A percentile compares a stretch with the other conserved stretches of the same genome.
phyloP scores from a whole-genome alignment of 2,329 filamentous ascomycete species.

The Plenodomus biglobosus region DNA sequence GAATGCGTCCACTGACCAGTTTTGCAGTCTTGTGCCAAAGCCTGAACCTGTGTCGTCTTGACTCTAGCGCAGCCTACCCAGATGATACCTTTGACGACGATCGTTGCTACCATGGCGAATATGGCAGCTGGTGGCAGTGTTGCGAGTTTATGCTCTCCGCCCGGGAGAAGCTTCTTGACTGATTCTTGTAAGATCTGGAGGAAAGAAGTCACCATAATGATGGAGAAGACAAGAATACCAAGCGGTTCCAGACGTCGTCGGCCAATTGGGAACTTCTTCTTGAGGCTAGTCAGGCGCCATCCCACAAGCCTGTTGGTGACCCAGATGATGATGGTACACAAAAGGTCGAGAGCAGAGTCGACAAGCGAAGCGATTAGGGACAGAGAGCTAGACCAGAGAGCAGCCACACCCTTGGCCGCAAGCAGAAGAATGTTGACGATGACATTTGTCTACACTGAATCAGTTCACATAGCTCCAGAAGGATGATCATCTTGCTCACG shows the following conservation, averaged over 20 bases:
- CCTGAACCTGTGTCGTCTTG: conserved; percentile 66
- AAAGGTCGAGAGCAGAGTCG: conserved; percentile 62
- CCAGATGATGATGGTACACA: conserved; percentile 64
- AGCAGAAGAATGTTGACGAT: conserved; percentile 62
- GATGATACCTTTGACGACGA: conserved; percentile 62
- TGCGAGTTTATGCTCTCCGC: conserved; percentile 52
- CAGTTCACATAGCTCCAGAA: conserved; percentile 5
- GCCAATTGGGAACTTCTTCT: conserved; percentile 59
- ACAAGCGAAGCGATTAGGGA: conserved; percentile 64
- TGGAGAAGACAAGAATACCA: conserved; percentile 64
- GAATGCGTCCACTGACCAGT: conserved; percentile 4
- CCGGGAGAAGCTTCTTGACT: conserved; percentile 58
- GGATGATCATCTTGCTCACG: conserved; percentile 26
- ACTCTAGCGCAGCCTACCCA: conserved; percentile 61
- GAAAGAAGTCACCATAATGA: conserved; percentile 65
- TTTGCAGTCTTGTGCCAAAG: conserved; percentile 64
- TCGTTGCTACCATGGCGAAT: conserved; percentile 58
- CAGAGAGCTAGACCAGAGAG: conserved; percentile 59
- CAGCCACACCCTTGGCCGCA: conserved; percentile 58
- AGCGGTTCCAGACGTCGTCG: conserved; percentile 58
- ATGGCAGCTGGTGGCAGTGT: conserved; percentile 57
- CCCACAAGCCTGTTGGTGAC: conserved; percentile 60
- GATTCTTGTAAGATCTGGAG: conserved; percentile 63
- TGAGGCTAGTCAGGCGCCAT: conserved; percentile 56
- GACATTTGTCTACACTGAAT: conserved; percentile 54